Base-by-base conservation (phyloP, 306 rosid genomes). In the Hylodesmum podocarpum region DNA sequence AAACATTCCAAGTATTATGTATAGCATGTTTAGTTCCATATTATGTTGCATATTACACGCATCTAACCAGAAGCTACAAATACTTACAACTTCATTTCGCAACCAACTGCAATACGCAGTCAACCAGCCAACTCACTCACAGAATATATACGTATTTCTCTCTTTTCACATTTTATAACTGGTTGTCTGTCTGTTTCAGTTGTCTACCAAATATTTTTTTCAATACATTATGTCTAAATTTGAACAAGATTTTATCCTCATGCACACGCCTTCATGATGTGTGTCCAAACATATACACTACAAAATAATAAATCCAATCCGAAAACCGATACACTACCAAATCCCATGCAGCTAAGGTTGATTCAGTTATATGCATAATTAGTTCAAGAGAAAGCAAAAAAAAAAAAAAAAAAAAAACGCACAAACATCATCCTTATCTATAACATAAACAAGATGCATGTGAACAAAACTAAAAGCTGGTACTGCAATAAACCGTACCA, bases 401-500 rank as follows among this genome's bases (percentile, higher is more conserved):
- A n/a, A n/a, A n/a, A n/a, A n/a, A n/a, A n/a, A n/a, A n/a, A n/a
- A 5, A 43, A 50, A 3, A 59, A 22, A 50, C n/a, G 43, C 33
- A 64, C 39, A 65, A 21, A 19, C 31, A 72, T 25, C 22, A 74
- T 51, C 64, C 12, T 53, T 37, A 8, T 9, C 49, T 64, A 64
- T 49, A 36, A 33, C 9, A 33, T 66, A 4, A 43, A 31, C 72
- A 39, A 24, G 28, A 74, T n/a, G 61, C 18, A 9, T 12, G 29
- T 46, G 53, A 49, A 59, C 22, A 75, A 50, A n/a, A n/a, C n/a
- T n/a, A n/a, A n/a, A 33, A 41, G 24, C n/a, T 8, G 24, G 41
- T 47, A 16, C 62, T 64, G 28, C 22, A 19, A 49, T 1, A 34
- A 51, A 3, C 12, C 73, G 15, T 66, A 81, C 88, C 86, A 70